Evolutionary conservation across 768 basidiomycete species (phyloP).

Genomic region (Mycena rosella): DNA sequence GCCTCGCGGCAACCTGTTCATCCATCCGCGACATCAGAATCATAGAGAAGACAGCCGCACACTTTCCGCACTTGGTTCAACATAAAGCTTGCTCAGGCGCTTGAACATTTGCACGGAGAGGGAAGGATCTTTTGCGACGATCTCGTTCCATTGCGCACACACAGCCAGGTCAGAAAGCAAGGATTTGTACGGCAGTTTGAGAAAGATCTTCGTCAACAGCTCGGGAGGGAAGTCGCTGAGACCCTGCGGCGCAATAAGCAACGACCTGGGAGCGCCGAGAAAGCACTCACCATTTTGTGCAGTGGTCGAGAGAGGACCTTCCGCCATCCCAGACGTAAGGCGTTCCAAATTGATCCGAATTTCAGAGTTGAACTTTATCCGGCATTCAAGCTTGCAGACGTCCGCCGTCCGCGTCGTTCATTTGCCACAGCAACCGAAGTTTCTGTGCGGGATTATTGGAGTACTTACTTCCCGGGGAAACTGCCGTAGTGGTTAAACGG

Average conservation of each 20-base stretch:
- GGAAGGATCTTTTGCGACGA: slow-evolving; percentile 4
- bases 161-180: slow-evolving; percentile 12
- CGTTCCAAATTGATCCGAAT: too few species aligned
- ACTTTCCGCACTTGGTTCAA: neutral
- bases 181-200: slow-evolving; percentile 15
- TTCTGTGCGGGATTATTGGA: too few species aligned
- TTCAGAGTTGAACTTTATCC: too few species aligned
- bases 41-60: neutral
- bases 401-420: too few species aligned
- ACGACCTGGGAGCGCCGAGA: too few species aligned
- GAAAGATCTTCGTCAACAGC: slow-evolving; percentile 18
- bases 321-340: neutral
- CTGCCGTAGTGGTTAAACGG: too few species aligned
- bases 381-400: too few species aligned
- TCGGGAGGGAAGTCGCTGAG: slow-evolving; percentile 7
- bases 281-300: slow-evolving; percentile 9
- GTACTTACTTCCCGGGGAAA: too few species aligned
- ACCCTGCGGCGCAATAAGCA: slow-evolving; percentile 3
- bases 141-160: slow-evolving; percentile 16
- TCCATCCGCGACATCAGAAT: neutral
- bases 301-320: neutral
- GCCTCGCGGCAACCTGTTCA: neutral
- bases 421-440: too few species aligned
- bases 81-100: slow-evolving; percentile 6
- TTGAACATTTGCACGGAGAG: slow-evolving; percentile 26